Conservation (phyloP, 2,329 filamentous ascomycete genomes). For the Leptosphaerulina australis region DNA sequence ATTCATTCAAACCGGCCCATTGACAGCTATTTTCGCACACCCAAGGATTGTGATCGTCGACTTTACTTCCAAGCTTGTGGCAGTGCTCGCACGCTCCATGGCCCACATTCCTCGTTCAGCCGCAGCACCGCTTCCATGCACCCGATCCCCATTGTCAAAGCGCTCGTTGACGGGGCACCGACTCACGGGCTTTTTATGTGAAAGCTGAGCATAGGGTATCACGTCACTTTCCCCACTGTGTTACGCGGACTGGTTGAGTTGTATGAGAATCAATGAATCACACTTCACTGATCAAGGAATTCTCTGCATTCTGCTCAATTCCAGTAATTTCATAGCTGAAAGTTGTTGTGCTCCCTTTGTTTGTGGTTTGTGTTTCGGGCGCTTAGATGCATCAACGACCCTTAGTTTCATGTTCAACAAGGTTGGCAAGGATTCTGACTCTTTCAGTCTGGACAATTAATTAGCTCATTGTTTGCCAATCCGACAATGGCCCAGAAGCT, state of each 20-base stretch:
- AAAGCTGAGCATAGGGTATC: neutral
- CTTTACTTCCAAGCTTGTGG: slow-evolving; percentile 2
- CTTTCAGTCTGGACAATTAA: neutral
- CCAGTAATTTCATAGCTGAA: neutral
- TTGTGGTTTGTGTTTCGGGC: neutral
- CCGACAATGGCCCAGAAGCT: neutral
- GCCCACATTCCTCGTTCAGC: slow-evolving; percentile 17
- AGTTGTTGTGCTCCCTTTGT: neutral
- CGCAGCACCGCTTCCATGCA: slow-evolving; percentile 8
- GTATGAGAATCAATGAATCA: neutral
- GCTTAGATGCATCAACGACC: neutral
- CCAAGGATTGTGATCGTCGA: slow-evolving; percentile 10
- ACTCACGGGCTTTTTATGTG: neutral
- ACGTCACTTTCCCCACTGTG: slow-evolving; percentile 14
- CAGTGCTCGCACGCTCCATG: slow-evolving; percentile 12
- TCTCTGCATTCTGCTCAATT: neutral
- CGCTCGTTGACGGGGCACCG: slow-evolving; percentile 16
- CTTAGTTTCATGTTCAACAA: neutral
- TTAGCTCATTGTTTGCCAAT: neutral
- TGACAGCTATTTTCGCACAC: slow-evolving; percentile 3
- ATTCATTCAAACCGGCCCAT: neutral
- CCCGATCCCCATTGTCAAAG: slow-evolving; percentile 3
- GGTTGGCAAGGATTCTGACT: slow-evolving; percentile 2
- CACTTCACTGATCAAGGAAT: neutral
- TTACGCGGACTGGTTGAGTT: slow-evolving; percentile 1